Percentiles rank a stretch among this genome's conserved stretches.
Evolutionary conservation across 108 stramenopile genomes (phyloP).

Genomic region (Cylindrotheca closterium): DNA sequence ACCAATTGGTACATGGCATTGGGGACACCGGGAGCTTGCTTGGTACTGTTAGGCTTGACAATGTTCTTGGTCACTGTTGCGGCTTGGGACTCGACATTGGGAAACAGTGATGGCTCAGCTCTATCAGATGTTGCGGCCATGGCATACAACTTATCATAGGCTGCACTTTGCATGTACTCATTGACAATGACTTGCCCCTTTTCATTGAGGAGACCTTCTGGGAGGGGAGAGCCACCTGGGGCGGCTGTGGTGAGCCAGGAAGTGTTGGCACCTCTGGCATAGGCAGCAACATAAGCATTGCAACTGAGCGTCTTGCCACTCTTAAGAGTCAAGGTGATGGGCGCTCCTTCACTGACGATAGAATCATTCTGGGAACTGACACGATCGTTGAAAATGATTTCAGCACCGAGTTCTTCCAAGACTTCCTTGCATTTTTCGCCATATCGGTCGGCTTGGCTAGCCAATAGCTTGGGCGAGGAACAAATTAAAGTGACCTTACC

Average conservation of each 20-base stretch:
- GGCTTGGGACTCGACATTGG: background rate
- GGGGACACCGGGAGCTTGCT: too few species aligned
- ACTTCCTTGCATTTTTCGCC: background rate
- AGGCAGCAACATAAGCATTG: conserved; percentile 7
- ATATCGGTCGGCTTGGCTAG: background rate
- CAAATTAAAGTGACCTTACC: conserved; percentile 6
- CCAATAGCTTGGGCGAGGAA: background rate
- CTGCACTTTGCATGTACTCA: conserved; percentile 6
- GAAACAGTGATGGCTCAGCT: background rate
- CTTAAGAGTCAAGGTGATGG: conserved; percentile 1
- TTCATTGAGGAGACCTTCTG: background rate
- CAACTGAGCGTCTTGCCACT: conserved; percentile 3
- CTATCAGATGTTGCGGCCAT: conserved; percentile 1
- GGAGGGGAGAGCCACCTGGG: background rate
- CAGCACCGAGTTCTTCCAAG: background rate
- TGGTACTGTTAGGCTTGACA: background rate
- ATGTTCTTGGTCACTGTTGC: conserved; percentile 3
- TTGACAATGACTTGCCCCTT: background rate
- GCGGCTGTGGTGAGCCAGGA: background rate
- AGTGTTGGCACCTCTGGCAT: conserved; percentile 5
- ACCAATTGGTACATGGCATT: background rate
- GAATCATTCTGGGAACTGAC: conserved; percentile 2
- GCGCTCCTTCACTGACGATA: background rate
- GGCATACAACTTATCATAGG: conserved; percentile 10
- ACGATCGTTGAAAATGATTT: conserved; percentile 2